Percentiles rank a stretch among this genome's conserved stretches.
Conservation (phyloP, 345 rosid genomes). For the Populus pruinosa region DNA sequence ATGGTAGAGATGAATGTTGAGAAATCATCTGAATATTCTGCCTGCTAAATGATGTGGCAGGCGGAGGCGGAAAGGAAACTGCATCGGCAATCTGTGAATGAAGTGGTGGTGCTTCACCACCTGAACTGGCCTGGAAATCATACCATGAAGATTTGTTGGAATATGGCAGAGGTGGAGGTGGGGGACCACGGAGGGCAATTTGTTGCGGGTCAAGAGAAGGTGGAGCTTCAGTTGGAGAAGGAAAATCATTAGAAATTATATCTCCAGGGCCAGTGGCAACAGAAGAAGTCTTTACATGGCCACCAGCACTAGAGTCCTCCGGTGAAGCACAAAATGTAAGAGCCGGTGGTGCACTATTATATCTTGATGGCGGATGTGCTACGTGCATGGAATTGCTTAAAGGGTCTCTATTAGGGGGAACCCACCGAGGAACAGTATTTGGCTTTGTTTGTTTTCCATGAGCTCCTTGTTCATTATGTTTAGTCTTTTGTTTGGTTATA, state of each 20-base stretch:
- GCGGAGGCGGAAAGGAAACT: slow-evolving; percentile 25
- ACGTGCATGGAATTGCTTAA: slow-evolving; percentile 74
- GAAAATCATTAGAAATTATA: slow-evolving; percentile 38
- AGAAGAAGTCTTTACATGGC: slow-evolving; percentile 33
- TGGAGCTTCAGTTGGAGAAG: slow-evolving; percentile 33
- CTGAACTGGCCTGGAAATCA: neutral
- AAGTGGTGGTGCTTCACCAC: neutral
- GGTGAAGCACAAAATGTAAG: slow-evolving; percentile 45
- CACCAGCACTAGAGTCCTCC: slow-evolving; percentile 45
- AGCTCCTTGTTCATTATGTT: slow-evolving; percentile 54
- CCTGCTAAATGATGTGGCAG: slow-evolving; percentile 25
- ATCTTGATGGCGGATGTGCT: slow-evolving; percentile 69
- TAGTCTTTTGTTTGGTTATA: slow-evolving; percentile 51
- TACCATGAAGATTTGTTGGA: neutral
- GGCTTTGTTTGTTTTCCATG: slow-evolving; percentile 72
- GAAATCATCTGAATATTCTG: slow-evolving; percentile 25
- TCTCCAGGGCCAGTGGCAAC: slow-evolving; percentile 21
- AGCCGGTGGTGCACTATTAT: slow-evolving; percentile 76
- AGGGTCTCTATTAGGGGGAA: slow-evolving; percentile 83
- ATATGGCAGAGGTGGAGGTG: slow-evolving; percentile 24
- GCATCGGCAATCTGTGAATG: neutral
- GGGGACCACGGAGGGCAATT: slow-evolving; percentile 26
- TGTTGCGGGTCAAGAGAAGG: slow-evolving; percentile 30
- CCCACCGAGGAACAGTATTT: slow-evolving; percentile 70
- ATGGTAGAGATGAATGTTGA: slow-evolving; percentile 22